phyloP scores from a whole-genome alignment of 495 filamentous ascomycete species.

The Xylaria bambusicola region DNA sequence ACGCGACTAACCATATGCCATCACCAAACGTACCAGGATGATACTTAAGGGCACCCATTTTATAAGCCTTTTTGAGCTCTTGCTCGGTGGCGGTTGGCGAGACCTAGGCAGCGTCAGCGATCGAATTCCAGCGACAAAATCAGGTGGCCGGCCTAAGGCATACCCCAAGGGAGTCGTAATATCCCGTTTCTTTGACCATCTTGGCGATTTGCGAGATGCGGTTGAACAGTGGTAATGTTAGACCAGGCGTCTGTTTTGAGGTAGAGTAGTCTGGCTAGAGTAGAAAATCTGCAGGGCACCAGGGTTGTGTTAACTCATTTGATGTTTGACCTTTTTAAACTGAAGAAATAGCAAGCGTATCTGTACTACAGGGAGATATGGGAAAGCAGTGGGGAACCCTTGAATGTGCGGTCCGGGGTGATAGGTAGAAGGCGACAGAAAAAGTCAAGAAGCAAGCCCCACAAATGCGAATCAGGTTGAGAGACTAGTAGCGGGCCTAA shows the following conservation, averaged over 20 bases:
- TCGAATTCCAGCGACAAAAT: background rate
- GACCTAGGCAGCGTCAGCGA: slow-evolving; percentile 58
- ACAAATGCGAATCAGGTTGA: slow-evolving; percentile 24
- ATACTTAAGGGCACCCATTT: slow-evolving; percentile 83
- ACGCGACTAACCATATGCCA: background rate
- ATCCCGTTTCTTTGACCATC: slow-evolving; percentile 91
- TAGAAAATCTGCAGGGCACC: slow-evolving; percentile 18
- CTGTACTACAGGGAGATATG: background rate
- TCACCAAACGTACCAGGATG: slow-evolving; percentile 72
- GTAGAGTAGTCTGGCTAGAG: slow-evolving; percentile 1
- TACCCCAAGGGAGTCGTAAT: slow-evolving; percentile 87
- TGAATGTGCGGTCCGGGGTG: slow-evolving; percentile 10
- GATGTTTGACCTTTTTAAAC: background rate
- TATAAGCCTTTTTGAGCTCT: slow-evolving; percentile 88
- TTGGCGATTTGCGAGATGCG: slow-evolving; percentile 38
- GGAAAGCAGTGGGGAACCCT: slow-evolving; percentile 5
- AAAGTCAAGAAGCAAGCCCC: slow-evolving; percentile 24
- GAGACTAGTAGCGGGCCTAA: slow-evolving; percentile 5
- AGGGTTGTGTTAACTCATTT: too few species aligned
- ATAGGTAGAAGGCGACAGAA: slow-evolving; percentile 25
- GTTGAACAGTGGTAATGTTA: background rate
- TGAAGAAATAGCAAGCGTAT: background rate
- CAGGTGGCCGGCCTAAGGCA: slow-evolving; percentile 31
- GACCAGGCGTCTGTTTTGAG: background rate
- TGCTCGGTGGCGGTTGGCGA: slow-evolving; percentile 68